A percentile compares a stretch with the other conserved stretches of the same genome.
These are phyloP conservation scores for Backusella luteola DNA, from an alignment of 192 early-diverging fungal genomes.

Conservation along the genomic window DNA sequence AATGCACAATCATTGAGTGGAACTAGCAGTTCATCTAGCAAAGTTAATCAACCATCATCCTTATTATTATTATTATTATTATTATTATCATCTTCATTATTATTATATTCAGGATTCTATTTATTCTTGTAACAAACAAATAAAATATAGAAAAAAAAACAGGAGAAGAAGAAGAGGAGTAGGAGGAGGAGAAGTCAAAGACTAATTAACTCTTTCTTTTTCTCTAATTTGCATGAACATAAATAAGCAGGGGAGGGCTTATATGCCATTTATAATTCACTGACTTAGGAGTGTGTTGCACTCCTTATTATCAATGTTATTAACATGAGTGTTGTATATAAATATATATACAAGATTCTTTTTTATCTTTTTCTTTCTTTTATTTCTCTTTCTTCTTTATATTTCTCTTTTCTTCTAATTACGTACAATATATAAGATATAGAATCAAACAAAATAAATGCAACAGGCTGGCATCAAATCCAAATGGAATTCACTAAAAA, in stretches of 20 bases:
- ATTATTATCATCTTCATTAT: neutral
- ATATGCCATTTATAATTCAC: neutral
- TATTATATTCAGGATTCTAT: neutral
- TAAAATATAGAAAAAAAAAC: neutral
- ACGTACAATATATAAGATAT: neutral
- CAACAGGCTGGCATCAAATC: neutral
- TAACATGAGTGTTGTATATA: neutral
- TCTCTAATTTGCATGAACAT: conserved; percentile 10
- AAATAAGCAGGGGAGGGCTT: conserved; percentile 12
- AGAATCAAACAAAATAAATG: neutral
- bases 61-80: neutral
- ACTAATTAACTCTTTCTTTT: neutral
- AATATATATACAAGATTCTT: neutral
- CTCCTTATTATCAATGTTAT: neutral
- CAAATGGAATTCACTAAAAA: conserved; percentile 10
- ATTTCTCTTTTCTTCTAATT: neutral
- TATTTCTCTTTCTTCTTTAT: neutral
- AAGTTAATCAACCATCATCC: neutral
- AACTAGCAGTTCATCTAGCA: neutral
- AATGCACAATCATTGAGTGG: neutral
- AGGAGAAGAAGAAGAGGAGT: neutral
- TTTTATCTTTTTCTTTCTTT: neutral
- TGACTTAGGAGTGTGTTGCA: conserved; percentile 1
- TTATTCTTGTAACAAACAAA: neutral
- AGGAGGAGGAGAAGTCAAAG: neutral